Evolutionary conservation across 495 filamentous ascomycete genomes (phyloP), one percentile per base, ranked within the genome.

Genomic region (Haplographium delicatum): DNA sequence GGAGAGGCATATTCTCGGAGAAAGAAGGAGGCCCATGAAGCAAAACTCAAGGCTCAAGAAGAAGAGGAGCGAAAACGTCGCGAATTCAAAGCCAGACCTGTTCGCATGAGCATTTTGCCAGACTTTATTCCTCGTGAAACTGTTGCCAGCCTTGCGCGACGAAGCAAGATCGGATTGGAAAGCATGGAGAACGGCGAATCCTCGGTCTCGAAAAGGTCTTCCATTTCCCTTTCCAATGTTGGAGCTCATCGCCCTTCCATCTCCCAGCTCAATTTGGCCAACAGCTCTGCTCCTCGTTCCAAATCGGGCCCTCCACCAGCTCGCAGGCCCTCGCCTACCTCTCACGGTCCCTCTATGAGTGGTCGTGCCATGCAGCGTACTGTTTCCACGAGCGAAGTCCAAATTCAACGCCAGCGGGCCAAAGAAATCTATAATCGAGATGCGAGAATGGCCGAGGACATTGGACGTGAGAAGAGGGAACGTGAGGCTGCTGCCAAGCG

Each of bases 1-100:
- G 84, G 86, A 26, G 86, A 89, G 49, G 85, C 81, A 22, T 70
- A 89, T 26, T 83, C 85, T 19, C 80, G 80, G 7, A 80, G 78
- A 44, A 80, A 86, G 50, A 76, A 77, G 59, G 85, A 84, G 56
- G 75, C 80, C 44, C 74, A 71, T 20, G 85, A 89, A 58, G 81
- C 83, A 44, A 75, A 79, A 42, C 63, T 79, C 40, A 79, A 74
- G 52, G 70, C 74, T 3, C 73, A 80, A 58, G 78, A 82, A 53
- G 79, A 82, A 59, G 77, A 76, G 53, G 78, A 77, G 53, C 68
- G 68, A 30, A 72, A 74, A 63, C 64, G 76, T 40, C 68, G 76
- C 19, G 71, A 77, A 39, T 84, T 85, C 71, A 87, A 85, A 65
- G 82, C 83, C 5, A 70, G 75, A 20, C 82, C 83, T 8, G 63